Percentiles rank a stretch among this genome's conserved stretches.
phyloP scores from a whole-genome alignment of 1,284 basidiomycete genomes.

The Athelia sp. region DNA sequence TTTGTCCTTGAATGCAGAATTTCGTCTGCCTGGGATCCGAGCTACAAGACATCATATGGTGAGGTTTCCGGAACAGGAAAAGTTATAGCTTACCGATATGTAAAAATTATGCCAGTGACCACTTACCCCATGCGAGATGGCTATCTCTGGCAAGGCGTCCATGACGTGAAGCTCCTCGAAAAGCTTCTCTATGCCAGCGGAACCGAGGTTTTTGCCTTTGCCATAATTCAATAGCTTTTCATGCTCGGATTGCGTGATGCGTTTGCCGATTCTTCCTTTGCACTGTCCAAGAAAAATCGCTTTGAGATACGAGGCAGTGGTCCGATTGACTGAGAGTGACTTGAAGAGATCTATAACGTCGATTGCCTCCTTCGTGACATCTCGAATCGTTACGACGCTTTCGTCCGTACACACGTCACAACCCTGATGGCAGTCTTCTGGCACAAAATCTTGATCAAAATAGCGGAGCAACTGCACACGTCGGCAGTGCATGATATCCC shows the following conservation, averaged over 20 bases:
- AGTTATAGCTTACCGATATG: neutral
- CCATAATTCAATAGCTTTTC: constrained; percentile 48
- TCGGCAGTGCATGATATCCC: constrained; percentile 64
- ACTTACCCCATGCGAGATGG: neutral
- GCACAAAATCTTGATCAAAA: constrained; percentile 33
- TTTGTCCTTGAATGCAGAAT: neutral
- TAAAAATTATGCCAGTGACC: neutral
- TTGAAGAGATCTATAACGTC: constrained; percentile 49
- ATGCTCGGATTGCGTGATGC: constrained; percentile 45
- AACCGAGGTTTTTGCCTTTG: constrained; percentile 42
- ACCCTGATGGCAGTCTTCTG: constrained; percentile 34
- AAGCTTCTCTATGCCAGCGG: constrained; percentile 55
- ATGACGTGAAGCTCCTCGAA: constrained; percentile 47
- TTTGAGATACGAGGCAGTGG: constrained; percentile 44
- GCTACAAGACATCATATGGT: neutral
- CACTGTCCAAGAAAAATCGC: constrained; percentile 63
- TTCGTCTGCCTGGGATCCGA: neutral
- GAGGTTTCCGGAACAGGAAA: neutral
- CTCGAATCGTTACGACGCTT: constrained; percentile 34
- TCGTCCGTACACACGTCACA: constrained; percentile 53
- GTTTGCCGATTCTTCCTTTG: too few relatives aligned
- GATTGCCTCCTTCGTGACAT: constrained; percentile 52
- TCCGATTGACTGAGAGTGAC: constrained; percentile 29
- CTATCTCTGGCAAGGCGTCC: neutral
- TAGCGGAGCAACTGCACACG: constrained; percentile 56